Evolutionary conservation across 176 grass and related monocot genomes (phyloP).

Genomic region (Carex littledalei): DNA sequence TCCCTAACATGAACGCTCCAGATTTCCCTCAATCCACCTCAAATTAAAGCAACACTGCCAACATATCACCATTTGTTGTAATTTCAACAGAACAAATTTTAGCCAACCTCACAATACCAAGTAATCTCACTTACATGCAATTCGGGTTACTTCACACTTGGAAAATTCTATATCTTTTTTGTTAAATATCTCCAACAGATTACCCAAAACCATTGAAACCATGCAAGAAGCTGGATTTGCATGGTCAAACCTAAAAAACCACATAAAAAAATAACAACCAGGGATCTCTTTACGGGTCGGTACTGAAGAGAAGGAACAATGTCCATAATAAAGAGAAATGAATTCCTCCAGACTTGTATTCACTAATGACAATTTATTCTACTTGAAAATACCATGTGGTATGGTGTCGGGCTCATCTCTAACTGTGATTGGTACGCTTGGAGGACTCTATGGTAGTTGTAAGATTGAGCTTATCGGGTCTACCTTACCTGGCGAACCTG

Average conservation of each 20-base stretch:
- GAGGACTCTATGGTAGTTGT: constrained; percentile 58
- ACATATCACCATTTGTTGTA: background rate
- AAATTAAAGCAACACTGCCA: constrained; percentile 6
- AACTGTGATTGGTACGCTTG: constrained; percentile 78
- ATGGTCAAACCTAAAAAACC: constrained; percentile 50
- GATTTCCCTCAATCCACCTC: constrained; percentile 10
- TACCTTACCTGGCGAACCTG: constrained; percentile 52
- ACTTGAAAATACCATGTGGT: constrained; percentile 66
- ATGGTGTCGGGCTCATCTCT: constrained; percentile 64
- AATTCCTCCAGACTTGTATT: constrained; percentile 32
- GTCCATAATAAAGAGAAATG: constrained; percentile 54
- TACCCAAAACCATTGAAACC: constrained; percentile 60
- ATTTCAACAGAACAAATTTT: constrained; percentile 17
- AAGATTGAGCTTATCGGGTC: constrained; percentile 57
- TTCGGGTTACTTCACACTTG: constrained; percentile 53
- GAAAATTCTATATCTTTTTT: constrained; percentile 46
- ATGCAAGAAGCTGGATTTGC: constrained; percentile 57
- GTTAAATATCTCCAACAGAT: constrained; percentile 32
- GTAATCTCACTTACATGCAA: constrained; percentile 31
- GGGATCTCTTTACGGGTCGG: constrained; percentile 6
- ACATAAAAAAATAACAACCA: background rate
- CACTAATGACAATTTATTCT: constrained; percentile 13
- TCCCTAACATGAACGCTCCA: constrained; percentile 32
- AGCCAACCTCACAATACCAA: constrained; percentile 5
- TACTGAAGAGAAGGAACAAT: constrained; percentile 34